Conservation (phyloP, 1,284 basidiomycete genomes). For the Ustilago cynodontis region DNA sequence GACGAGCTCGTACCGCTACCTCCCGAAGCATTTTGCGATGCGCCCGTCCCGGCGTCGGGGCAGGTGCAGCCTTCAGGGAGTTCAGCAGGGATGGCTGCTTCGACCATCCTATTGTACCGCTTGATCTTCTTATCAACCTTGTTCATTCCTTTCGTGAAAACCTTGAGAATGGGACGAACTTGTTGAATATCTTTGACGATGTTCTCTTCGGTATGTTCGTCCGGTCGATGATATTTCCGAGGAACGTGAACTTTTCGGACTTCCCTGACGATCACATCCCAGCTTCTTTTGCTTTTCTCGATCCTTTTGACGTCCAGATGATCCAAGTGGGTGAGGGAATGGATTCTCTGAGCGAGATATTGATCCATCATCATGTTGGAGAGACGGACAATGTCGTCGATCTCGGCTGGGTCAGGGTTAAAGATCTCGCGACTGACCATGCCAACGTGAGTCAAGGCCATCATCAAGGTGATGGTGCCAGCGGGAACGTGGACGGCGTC, state of each 20-base stretch:
- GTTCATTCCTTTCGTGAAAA: conserved; percentile 8
- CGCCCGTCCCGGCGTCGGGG: conserved; percentile 6
- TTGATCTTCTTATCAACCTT: conserved; percentile 18
- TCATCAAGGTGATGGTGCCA: conserved; percentile 24
- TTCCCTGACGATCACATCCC: conserved; percentile 11
- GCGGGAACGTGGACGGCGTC: conserved; percentile 31
- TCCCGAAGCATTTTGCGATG: background rate
- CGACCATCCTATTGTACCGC: conserved; percentile 13
- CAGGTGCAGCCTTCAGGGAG: background rate
- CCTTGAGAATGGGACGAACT: background rate
- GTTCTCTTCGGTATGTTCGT: too few relatives aligned
- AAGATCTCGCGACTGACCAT: conserved; percentile 32
- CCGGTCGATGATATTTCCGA: too few relatives aligned
- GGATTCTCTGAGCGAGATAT: conserved; percentile 20
- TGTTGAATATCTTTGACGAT: background rate
- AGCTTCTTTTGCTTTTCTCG: conserved; percentile 5
- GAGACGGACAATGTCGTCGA: conserved; percentile 9
- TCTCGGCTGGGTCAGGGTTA: conserved; percentile 20
- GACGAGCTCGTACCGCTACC: background rate
- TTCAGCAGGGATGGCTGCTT: background rate
- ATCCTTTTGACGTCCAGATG: conserved; percentile 29
- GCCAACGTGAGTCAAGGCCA: conserved; percentile 29
- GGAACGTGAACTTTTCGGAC: background rate
- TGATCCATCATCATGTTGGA: conserved; percentile 24
- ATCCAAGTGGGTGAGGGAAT: too few relatives aligned